Conservation (phyloP, 139 green algal genomes). For the Chlorella ohadii region DNA sequence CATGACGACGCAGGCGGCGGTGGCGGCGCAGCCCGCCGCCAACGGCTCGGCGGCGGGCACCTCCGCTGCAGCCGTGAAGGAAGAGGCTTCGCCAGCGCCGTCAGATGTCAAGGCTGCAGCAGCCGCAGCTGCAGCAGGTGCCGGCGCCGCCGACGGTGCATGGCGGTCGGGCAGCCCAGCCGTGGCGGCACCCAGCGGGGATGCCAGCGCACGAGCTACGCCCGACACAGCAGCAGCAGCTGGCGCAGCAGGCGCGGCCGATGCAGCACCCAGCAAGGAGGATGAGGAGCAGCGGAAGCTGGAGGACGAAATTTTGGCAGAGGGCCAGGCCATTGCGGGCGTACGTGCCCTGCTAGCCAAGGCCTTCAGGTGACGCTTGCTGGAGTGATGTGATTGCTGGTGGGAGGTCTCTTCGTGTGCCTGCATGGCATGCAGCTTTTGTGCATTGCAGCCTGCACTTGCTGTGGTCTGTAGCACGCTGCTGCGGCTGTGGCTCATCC, state of each 20-base stretch:
- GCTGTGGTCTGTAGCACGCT: too few species aligned
- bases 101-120: conserved; percentile 2
- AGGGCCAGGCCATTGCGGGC: conserved; percentile 36
- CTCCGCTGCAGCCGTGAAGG: neutral
- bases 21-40: neutral
- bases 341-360: conserved; percentile 49
- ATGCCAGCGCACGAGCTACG: neutral
- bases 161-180: neutral
- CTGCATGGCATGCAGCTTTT: too few species aligned
- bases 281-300: conserved; percentile 19
- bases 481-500: too few species aligned
- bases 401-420: too few species aligned
- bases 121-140: conserved; percentile 7
- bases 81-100: conserved; percentile 2
- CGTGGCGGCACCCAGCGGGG: neutral
- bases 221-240: neutral
- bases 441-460: too few species aligned
- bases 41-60: neutral
- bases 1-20: conserved; percentile 32
- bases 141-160: neutral
- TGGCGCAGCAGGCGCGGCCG: neutral
- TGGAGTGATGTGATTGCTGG: neutral
- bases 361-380: conserved; percentile 41
- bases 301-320: conserved; percentile 38
- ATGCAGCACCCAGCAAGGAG: conserved; percentile 13